Evolutionary conservation across 129 eudicot genomes (phyloP), one percentile per base, ranked within the genome.

Genomic region (Centaurea solstitialis): DNA sequence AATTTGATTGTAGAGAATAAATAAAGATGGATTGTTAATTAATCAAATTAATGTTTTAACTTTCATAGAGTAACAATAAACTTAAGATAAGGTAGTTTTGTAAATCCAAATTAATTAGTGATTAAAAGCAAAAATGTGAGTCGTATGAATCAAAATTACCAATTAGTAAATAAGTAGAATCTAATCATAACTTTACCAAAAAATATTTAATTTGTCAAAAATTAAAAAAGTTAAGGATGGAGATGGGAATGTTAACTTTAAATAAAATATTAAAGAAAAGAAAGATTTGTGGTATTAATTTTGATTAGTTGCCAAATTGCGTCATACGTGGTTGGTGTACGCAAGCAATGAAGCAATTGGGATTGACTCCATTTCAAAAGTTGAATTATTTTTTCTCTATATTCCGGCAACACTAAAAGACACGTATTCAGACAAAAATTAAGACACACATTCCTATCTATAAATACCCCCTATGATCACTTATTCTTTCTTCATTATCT

Each of bases 261-360:
- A 41, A 7, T 41, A 41, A 41, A 33, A 41, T 8, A 41, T 41
- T 41, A 41, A 41, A 26, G 30, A 2, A 41, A 43, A 6, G 8
- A 75, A 75, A 3, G 45, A 68, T 23, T 78, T 24, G 80, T 70
- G 59, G 70, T 38, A 22, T 53, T 70, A 37, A 70, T 70, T 79
- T 70, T n/a, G 6, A 69, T 73, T 80, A 9, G 30, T 73, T 80
- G 50, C 28, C 59, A 30, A 65, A 22, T 10, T 28, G 73, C 21
- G 7, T 65, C 28, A 61, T 80, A 74, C 74, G 53, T 28, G 21
- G 10, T 33, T 74, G 22, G 85, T 70, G 47, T 64, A 82, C 81
- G 85, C 85, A 75, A 70, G 85, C 85, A 53, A 76, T 82, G 70
- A 82, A 70, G 85, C 85, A 53, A 76, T 82, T 76, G 68, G 81